Conservation (phyloP, 192 early-diverging fungal species). For the Backusella westeae region DNA sequence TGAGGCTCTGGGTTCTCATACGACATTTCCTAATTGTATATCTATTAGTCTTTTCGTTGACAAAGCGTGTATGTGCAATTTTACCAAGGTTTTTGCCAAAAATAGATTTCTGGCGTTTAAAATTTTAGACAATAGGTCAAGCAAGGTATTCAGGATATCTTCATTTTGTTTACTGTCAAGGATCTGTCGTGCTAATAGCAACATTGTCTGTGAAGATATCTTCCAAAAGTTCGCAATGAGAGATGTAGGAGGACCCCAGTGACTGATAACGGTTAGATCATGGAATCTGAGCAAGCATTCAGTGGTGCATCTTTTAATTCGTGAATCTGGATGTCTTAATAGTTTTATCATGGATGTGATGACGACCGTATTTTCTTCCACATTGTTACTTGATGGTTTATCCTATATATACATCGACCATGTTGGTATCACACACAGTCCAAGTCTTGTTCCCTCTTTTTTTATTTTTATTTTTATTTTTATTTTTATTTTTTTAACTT, state of each 20-base stretch:
- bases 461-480: neutral
- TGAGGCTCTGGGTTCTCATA: conserved; percentile 45
- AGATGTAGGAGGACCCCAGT: conserved; percentile 75
- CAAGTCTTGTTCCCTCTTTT: neutral
- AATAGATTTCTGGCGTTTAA: conserved; percentile 56
- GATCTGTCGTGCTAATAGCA: conserved; percentile 57
- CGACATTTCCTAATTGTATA: conserved; percentile 30
- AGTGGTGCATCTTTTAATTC: conserved; percentile 39
- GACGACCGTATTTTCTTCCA: conserved; percentile 66
- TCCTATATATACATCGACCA: conserved; percentile 4
- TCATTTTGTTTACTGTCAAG: conserved; percentile 66
- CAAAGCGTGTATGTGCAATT: neutral
- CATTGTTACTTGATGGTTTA: conserved; percentile 18
- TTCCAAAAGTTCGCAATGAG: conserved; percentile 72
- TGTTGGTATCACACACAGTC: neutral
- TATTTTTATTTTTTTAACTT: neutral
- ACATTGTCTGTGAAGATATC: conserved; percentile 41
- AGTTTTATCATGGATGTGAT: conserved; percentile 63
- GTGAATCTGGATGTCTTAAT: conserved; percentile 4
- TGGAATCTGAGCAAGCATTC: conserved; percentile 70
- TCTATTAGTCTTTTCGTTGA: neutral
- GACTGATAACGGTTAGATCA: conserved; percentile 56
- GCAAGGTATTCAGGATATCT: conserved; percentile 51
- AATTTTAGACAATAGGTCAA: conserved; percentile 63
- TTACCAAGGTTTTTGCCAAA: conserved; percentile 40